Percentiles rank a stretch among this genome's conserved stretches.
phyloP scores from a whole-genome alignment of 2,329 filamentous ascomycete genomes.

The Aspergillus tubingensis region DNA sequence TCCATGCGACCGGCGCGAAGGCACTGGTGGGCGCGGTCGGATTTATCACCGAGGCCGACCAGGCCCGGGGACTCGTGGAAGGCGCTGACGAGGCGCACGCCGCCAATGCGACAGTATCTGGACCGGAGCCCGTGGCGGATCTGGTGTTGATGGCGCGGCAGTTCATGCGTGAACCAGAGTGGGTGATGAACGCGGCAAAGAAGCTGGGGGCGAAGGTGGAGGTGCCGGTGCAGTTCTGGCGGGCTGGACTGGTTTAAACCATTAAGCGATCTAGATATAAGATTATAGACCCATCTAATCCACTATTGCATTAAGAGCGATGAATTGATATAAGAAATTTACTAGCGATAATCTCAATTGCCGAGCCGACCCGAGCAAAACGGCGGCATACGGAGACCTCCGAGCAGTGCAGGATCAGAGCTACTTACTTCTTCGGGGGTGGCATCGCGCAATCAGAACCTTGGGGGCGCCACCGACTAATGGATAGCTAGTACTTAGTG shows the following conservation, averaged over 20 bases:
- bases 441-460: neutral
- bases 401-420: neutral
- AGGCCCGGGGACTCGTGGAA: slow-evolving; percentile 51
- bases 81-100: slow-evolving; percentile 32
- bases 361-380: neutral
- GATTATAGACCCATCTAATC: too few relatives aligned
- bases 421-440: too few relatives aligned
- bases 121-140: slow-evolving; percentile 43
- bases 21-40: slow-evolving; percentile 57
- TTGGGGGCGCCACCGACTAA: neutral
- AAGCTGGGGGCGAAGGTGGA: slow-evolving; percentile 51
- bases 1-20: slow-evolving; percentile 38
- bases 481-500: neutral
- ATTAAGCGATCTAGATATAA: too few relatives aligned
- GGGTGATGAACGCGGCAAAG: slow-evolving; percentile 55
- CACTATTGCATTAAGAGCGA: too few relatives aligned
- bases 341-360: neutral
- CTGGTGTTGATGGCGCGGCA: slow-evolving; percentile 55
- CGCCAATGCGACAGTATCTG: slow-evolving; percentile 29
- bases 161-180: slow-evolving; percentile 58
- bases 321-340: too few relatives aligned
- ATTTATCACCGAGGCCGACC: slow-evolving; percentile 55
- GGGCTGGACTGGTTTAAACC: slow-evolving; percentile 18
- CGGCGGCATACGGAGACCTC: neutral
- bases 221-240: slow-evolving; percentile 51